Conservation (phyloP, 352 stramenopile genomes). For the Phytopythium cucurbitacearum region DNA sequence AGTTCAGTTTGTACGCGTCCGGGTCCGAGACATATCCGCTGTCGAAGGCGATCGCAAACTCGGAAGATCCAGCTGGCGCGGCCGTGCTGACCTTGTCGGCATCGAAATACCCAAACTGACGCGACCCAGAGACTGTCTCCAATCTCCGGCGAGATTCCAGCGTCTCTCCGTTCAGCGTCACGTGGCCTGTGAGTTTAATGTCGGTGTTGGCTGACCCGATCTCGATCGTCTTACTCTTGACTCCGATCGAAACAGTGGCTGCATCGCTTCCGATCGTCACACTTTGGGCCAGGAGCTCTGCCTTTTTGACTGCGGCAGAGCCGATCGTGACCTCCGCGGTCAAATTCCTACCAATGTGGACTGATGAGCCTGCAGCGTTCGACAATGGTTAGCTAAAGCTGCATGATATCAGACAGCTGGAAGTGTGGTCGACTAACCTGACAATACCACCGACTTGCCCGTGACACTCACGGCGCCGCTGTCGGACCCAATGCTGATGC, state of each 20-base stretch:
- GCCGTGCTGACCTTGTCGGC: slow-evolving; percentile 17
- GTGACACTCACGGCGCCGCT: background rate
- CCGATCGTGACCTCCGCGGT: slow-evolving; percentile 34
- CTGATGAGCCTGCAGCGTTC: background rate
- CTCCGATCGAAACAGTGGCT: slow-evolving; percentile 25
- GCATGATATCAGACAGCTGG: too few relatives aligned
- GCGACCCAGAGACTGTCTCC: background rate
- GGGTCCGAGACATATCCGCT: slow-evolving; percentile 25
- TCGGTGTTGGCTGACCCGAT: slow-evolving; percentile 27
- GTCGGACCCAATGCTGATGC: slow-evolving; percentile 17
- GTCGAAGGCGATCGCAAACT: slow-evolving; percentile 29
- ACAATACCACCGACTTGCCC: too few relatives aligned
- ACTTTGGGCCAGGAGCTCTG: slow-evolving; percentile 8
- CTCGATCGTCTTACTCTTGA: slow-evolving; percentile 19
- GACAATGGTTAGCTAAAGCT: too few relatives aligned
- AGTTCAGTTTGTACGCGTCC: slow-evolving; percentile 16
- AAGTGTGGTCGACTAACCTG: too few relatives aligned
- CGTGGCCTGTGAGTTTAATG: slow-evolving; percentile 38
- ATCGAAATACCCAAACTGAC: slow-evolving; percentile 31
- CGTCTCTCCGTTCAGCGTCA: slow-evolving; percentile 52
- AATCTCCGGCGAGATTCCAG: slow-evolving; percentile 28
- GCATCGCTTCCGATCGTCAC: slow-evolving; percentile 22
- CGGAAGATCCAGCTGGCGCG: slow-evolving; percentile 1
- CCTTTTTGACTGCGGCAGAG: slow-evolving; percentile 12
- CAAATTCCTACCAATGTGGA: slow-evolving; percentile 24